Evolutionary conservation across 2,329 filamentous ascomycete species (phyloP).

Genomic region (Epichloe gansuensis): DNA sequence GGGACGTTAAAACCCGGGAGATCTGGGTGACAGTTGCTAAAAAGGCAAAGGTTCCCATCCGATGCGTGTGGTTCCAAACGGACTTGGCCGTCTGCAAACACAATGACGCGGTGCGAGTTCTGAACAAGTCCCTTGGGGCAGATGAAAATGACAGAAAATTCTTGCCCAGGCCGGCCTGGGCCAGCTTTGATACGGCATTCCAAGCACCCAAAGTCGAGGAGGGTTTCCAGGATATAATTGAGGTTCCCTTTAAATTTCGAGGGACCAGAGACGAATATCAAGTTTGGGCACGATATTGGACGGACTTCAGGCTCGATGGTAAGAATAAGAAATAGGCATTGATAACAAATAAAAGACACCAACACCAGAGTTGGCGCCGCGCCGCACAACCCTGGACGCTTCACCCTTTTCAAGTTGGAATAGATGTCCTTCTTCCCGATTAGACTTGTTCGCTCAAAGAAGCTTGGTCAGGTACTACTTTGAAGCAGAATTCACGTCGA

Average conservation of each 20-base stretch:
- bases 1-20: constrained; percentile 62
- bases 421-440: too few relatives aligned
- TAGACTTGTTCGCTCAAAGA: background rate
- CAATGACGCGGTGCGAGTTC: constrained; percentile 71
- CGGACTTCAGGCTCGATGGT: constrained; percentile 24
- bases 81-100: constrained; percentile 60
- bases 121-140: constrained; percentile 64
- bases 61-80: constrained; percentile 76
- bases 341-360: background rate
- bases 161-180: constrained; percentile 72
- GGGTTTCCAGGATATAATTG: constrained; percentile 70
- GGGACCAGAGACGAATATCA: constrained; percentile 55
- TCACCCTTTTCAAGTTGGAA: too few relatives aligned
- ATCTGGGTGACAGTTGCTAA: constrained; percentile 66
- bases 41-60: constrained; percentile 58
- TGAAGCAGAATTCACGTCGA: too few relatives aligned
- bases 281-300: constrained; percentile 70
- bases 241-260: constrained; percentile 63
- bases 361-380: background rate
- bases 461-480: too few relatives aligned
- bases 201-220: constrained; percentile 59
- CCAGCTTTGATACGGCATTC: constrained; percentile 59
- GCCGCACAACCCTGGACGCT: too few relatives aligned
- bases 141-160: constrained; percentile 50
- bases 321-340: background rate